Percentiles rank a stretch among this genome's conserved stretches.
phyloP scores from a whole-genome alignment of 139 green algal species.

The Chlorella sp. region DNA sequence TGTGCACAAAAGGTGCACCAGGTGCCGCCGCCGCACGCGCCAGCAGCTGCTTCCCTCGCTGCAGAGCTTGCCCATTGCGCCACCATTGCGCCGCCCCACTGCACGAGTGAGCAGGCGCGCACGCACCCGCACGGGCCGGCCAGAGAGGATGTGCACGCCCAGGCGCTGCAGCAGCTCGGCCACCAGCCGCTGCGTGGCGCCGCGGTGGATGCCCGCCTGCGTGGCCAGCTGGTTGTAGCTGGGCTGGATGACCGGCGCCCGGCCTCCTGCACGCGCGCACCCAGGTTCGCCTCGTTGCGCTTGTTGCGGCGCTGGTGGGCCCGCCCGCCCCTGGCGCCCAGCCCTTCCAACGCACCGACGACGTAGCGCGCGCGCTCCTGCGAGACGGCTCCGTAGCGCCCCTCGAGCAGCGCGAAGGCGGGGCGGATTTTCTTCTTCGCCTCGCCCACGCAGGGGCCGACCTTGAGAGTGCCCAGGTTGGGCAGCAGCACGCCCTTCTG shows the following conservation, averaged over 20 bases:
- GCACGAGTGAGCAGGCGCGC: neutral
- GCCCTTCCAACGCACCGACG: too few species aligned
- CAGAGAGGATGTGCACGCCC: slow-evolving; percentile 42
- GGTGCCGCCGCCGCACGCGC: too few species aligned
- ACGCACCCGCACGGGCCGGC: neutral
- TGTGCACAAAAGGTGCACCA: too few species aligned
- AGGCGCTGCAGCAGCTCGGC: slow-evolving; percentile 43
- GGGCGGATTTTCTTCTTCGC: slow-evolving; percentile 33
- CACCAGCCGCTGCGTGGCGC: slow-evolving; percentile 33
- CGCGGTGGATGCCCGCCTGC: slow-evolving; percentile 30
- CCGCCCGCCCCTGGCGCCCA: too few species aligned
- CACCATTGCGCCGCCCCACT: too few species aligned
- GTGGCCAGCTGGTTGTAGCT: slow-evolving; percentile 40
- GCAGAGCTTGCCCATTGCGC: too few species aligned
- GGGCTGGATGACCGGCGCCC: slow-evolving; percentile 37
- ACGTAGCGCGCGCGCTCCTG: slow-evolving; percentile 40
- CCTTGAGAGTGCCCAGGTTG: slow-evolving; percentile 40
- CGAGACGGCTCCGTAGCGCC: slow-evolving; percentile 35
- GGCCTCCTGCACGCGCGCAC: slow-evolving; percentile 28
- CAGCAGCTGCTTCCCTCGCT: too few species aligned
- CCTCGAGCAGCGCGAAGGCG: slow-evolving; percentile 39
- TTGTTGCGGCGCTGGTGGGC: too few species aligned
- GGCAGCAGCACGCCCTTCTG: slow-evolving; percentile 51
- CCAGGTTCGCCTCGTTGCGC: too few species aligned
- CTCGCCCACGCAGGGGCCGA: slow-evolving; percentile 39